Conservation (phyloP, 371 early-diverging fungal genomes). For the Circinella minor region DNA sequence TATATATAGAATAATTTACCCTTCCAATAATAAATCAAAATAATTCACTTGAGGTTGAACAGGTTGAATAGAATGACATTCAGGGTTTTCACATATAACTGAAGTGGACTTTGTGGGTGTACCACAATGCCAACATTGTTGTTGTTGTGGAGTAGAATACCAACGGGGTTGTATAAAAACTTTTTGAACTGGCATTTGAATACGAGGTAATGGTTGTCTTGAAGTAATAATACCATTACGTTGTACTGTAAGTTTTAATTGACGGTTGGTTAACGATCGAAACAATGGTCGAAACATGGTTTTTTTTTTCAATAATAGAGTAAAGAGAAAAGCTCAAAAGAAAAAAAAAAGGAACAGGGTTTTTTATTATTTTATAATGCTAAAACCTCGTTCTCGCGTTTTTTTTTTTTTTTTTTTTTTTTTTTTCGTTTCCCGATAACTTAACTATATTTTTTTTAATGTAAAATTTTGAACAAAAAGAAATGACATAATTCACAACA, state of each 20-base stretch:
- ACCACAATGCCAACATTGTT: conserved; percentile 16
- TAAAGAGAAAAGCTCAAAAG: too few relatives aligned
- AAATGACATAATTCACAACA: too few relatives aligned
- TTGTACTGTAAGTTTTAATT: background rate
- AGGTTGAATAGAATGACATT: conserved; percentile 74
- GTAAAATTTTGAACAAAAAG: too few relatives aligned
- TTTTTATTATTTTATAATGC: too few relatives aligned
- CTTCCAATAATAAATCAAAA: conserved; percentile 65
- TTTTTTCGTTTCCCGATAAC: too few relatives aligned
- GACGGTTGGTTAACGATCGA: background rate
- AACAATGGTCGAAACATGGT: background rate
- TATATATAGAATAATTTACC: background rate
- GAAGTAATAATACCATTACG: conserved; percentile 16
- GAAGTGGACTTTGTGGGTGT: conserved; percentile 19
- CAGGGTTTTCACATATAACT: conserved; percentile 58
- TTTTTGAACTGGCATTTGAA: background rate
- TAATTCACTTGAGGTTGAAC: conserved; percentile 65
- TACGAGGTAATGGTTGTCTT: conserved; percentile 9
- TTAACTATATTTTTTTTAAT: too few relatives aligned
- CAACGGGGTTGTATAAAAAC: background rate
- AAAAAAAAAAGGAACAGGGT: too few relatives aligned
- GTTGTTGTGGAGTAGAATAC: background rate
- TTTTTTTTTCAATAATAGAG: conserved; percentile 34
- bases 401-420: too few relatives aligned
- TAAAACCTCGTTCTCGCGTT: too few relatives aligned